Conservation (phyloP, 805 yeast species). For the Sporopachydermia lactativora region DNA sequence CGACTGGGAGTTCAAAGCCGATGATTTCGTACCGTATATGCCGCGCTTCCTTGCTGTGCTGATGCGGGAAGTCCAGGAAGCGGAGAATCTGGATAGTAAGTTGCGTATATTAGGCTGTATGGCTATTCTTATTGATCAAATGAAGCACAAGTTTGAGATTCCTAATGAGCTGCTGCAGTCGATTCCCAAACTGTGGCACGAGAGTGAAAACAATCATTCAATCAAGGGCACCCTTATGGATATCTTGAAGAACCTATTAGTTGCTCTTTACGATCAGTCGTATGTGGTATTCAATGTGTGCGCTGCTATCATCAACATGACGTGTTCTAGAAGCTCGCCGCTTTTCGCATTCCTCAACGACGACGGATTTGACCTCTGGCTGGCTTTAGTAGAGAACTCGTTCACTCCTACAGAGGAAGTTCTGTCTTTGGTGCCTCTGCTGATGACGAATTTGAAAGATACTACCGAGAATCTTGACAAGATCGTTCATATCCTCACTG, state of each 20-base stretch:
- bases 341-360: conserved; percentile 50
- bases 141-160: conserved; percentile 16
- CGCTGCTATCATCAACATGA: conserved; percentile 45
- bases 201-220: conserved; percentile 26
- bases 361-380: conserved; percentile 82
- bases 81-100: conserved; percentile 46
- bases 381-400: conserved; percentile 46
- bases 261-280: conserved; percentile 13
- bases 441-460: conserved; percentile 44
- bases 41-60: conserved; percentile 33
- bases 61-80: conserved; percentile 34
- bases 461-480: conserved; percentile 33
- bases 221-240: conserved; percentile 23
- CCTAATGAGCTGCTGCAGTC: conserved; percentile 20
- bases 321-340: conserved; percentile 49
- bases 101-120: conserved; percentile 57
- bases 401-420: conserved; percentile 32
- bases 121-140: conserved; percentile 32
- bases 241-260: conserved; percentile 18
- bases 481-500: conserved; percentile 19
- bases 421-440: conserved; percentile 31
- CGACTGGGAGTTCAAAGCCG: conserved; percentile 75
- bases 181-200: conserved; percentile 74
- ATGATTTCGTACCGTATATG: conserved; percentile 51
- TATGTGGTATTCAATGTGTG: conserved; percentile 17